Conservation (phyloP, 2,329 filamentous ascomycete species). For the Ceratocystis albifundus region DNA sequence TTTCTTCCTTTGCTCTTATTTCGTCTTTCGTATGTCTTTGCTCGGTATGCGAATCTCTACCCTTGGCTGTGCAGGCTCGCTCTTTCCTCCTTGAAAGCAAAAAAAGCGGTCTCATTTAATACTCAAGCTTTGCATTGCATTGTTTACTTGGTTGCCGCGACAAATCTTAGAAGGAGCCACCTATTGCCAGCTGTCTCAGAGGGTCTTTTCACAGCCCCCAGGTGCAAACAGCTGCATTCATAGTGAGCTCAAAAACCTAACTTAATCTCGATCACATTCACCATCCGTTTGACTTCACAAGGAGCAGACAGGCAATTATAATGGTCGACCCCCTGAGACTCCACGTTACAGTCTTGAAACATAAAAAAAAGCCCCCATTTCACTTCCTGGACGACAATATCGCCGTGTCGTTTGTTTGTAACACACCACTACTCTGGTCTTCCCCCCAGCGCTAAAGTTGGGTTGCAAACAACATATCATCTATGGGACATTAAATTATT, state of each 20-base stretch:
- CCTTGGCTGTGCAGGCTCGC: constrained; percentile 1
- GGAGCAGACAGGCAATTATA: background rate
- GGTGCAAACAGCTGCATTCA: background rate
- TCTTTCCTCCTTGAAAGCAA: background rate
- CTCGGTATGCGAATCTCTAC: background rate
- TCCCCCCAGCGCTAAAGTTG: too few relatives aligned
- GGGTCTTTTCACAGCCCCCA: background rate
- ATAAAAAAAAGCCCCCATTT: background rate
- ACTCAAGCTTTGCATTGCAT: background rate
- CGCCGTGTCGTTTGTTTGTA: background rate
- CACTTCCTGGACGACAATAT: background rate
- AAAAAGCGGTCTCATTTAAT: constrained; percentile 1
- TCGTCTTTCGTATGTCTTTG: background rate
- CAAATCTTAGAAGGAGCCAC: constrained; percentile 10
- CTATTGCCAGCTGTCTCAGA: background rate
- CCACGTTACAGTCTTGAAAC: background rate
- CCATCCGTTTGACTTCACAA: background rate
- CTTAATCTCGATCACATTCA: background rate
- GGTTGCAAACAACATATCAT: too few relatives aligned
- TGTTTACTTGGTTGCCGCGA: constrained; percentile 12
- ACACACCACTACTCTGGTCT: background rate
- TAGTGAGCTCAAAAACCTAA: background rate
- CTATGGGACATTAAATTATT: too few relatives aligned
- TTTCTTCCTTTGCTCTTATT: constrained; percentile 1
- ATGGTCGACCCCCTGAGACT: background rate